These are phyloP conservation scores for Cymbidium sinense DNA, from an alignment of 106 monocot genomes.

Conservation along the genomic window DNA sequence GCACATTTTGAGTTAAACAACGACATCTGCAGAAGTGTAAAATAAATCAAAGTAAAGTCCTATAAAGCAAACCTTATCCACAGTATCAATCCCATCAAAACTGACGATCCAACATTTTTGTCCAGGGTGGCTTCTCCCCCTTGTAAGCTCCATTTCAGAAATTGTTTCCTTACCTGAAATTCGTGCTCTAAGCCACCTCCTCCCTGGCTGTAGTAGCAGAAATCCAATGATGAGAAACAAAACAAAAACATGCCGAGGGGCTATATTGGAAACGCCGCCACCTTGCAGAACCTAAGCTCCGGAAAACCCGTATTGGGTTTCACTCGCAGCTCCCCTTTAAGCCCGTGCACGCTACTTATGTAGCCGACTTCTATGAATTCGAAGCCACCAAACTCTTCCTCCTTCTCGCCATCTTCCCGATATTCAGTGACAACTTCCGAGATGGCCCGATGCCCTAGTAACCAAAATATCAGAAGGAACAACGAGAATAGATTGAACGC, in stretches of 20 bases:
- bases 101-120: constrained; percentile 82
- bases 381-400: not conserved
- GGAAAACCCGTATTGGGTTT: constrained; percentile 53
- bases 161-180: constrained; percentile 45
- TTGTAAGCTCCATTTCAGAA: constrained; percentile 49
- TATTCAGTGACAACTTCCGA: not conserved
- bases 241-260: not conserved
- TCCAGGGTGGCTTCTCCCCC: constrained; percentile 62
- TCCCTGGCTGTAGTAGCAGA: constrained; percentile 47
- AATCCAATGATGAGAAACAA: not conserved
- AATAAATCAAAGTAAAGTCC: not conserved
- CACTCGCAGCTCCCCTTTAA: constrained; percentile 50
- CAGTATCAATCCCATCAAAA: constrained; percentile 51
- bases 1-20: not conserved
- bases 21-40: not conserved
- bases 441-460: not conserved
- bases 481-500: not conserved
- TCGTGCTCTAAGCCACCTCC: constrained; percentile 74
- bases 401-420: not conserved
- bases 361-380: constrained; percentile 48
- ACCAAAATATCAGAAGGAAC: not conserved
- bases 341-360: constrained; percentile 40
- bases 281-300: constrained; percentile 44
- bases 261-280: not conserved
- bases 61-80: constrained; percentile 51